Conservation (phyloP, 495 filamentous ascomycete genomes). For the Clavariopsis aquatica region DNA sequence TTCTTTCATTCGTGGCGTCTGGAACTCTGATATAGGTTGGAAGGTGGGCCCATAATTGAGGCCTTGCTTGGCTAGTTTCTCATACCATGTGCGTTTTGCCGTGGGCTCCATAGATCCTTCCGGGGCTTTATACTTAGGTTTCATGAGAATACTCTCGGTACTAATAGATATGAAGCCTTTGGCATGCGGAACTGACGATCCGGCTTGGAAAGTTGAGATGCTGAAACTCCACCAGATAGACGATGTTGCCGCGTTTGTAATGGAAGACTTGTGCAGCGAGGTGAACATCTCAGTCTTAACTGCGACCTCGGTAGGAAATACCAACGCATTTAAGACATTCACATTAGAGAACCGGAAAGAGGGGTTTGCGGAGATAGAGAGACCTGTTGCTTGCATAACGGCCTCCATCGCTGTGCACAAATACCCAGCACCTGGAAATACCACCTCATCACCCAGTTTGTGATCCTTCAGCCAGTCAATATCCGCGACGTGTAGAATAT, state of each 20-base stretch:
- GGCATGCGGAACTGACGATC: not conserved
- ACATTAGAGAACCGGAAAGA: not conserved
- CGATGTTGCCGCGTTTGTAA: not conserved
- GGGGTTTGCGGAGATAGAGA: not conserved
- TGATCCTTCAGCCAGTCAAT: constrained; percentile 8
- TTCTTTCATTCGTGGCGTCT: not conserved
- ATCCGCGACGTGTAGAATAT: constrained; percentile 1
- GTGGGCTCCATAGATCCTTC: not conserved
- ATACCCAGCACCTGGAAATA: constrained; percentile 14
- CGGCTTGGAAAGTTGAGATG: not conserved
- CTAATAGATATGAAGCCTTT: not conserved
- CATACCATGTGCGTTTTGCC: not conserved
- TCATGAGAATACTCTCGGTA: not conserved
- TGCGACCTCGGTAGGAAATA: not conserved
- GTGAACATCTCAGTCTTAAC: constrained; percentile 1
- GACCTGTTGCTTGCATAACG: not conserved
- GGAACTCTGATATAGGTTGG: not conserved
- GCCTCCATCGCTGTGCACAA: constrained; percentile 8
- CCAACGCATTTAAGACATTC: not conserved
- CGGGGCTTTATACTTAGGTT: not conserved
- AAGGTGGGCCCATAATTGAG: not conserved
- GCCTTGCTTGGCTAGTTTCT: not conserved
- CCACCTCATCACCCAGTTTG: not conserved
- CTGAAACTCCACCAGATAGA: not conserved
- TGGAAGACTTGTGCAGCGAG: not conserved